Percentiles rank a stretch among this genome's conserved stretches.
Conservation (phyloP, 495 filamentous ascomycete species). For the Hyaloscypha bicolor region DNA sequence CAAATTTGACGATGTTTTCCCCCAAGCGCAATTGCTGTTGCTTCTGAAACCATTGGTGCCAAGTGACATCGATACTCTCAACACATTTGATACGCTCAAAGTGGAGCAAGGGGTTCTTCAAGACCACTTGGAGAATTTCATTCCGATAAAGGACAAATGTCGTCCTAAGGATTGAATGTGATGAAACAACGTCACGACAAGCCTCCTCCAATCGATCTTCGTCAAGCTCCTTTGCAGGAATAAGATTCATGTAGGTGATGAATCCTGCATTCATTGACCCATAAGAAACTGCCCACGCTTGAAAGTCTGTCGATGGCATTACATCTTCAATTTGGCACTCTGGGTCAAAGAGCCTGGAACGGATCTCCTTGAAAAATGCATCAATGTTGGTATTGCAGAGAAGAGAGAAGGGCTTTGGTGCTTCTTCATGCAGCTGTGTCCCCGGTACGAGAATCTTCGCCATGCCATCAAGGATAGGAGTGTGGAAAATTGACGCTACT, state of each 20-base stretch:
- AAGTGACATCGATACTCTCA: slow-evolving; percentile 56
- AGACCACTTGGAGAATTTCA: slow-evolving; percentile 61
- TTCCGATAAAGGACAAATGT: slow-evolving; percentile 62
- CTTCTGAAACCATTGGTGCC: slow-evolving; percentile 27
- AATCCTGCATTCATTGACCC: too few relatives aligned
- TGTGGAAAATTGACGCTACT: slow-evolving; percentile 53
- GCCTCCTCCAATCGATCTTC: slow-evolving; percentile 36
- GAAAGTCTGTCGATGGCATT: too few relatives aligned
- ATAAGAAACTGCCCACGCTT: too few relatives aligned
- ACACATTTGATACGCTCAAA: slow-evolving; percentile 35
- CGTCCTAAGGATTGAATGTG: slow-evolving; percentile 56
- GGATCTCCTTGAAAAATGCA: too few relatives aligned
- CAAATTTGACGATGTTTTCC: slow-evolving; percentile 64
- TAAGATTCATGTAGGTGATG: too few relatives aligned
- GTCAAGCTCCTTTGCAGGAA: slow-evolving; percentile 37
- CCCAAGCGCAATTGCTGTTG: slow-evolving; percentile 47
- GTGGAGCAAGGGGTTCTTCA: slow-evolving; percentile 46
- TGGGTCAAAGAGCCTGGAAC: too few relatives aligned
- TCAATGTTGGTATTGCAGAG: too few relatives aligned
- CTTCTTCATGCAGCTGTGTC: too few relatives aligned
- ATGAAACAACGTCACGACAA: slow-evolving; percentile 45
- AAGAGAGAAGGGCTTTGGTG: too few relatives aligned
- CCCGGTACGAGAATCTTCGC: background rate
- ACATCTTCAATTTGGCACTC: too few relatives aligned
- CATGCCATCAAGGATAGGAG: background rate